Conservation (phyloP, 2,329 filamentous ascomycete species). For the Penicillium psychrosexuale region DNA sequence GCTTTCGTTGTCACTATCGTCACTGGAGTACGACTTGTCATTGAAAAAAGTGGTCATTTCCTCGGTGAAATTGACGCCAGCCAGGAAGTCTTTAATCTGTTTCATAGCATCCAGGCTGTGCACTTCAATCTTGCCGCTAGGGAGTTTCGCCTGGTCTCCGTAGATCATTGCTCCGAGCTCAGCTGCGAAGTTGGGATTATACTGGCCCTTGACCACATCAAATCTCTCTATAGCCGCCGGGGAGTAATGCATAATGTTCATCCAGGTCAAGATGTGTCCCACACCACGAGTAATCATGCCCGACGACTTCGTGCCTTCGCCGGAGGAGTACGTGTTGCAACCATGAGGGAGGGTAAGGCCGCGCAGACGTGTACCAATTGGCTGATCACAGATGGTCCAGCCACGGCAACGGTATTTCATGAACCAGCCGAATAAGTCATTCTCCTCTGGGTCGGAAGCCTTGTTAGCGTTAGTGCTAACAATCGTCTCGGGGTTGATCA, state of each 20-base stretch:
- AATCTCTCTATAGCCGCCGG: not conserved
- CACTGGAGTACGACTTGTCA: not conserved
- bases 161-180: not conserved
- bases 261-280: conserved; percentile 56
- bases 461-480: conserved; percentile 27
- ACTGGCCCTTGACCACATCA: not conserved
- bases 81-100: not conserved
- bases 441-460: conserved; percentile 2
- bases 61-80: not conserved
- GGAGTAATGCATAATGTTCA: conserved; percentile 53
- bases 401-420: conserved; percentile 56
- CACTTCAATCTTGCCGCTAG: not conserved
- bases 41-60: not conserved
- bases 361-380: conserved; percentile 53
- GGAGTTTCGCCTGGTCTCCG: not conserved
- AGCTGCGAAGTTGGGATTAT: not conserved
- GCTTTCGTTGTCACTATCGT: not conserved
- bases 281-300: conserved; percentile 55
- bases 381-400: conserved; percentile 56
- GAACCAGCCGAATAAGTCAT: conserved; percentile 30
- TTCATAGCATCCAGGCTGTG: not conserved
- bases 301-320: conserved; percentile 59
- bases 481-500: conserved; percentile 40
- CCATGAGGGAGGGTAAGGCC: conserved; percentile 56
- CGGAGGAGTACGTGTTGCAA: conserved; percentile 68